Percentiles rank a stretch among this genome's conserved stretches.
phyloP scores from a whole-genome alignment of 2,329 filamentous ascomycete genomes.

The Phialophora chinensis region DNA sequence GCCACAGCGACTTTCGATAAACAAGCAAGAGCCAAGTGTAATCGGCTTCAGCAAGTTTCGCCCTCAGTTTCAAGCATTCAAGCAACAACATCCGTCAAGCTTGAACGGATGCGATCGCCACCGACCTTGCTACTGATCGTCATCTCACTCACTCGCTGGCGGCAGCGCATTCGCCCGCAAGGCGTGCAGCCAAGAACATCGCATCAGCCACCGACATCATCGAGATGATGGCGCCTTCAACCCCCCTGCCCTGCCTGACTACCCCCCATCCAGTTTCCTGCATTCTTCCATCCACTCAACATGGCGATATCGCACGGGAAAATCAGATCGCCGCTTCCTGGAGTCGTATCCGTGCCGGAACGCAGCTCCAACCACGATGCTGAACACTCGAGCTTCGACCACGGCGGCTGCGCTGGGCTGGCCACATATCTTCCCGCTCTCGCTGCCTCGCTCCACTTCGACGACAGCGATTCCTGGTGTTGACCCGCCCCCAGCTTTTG shows the following conservation, averaged over 20 bases:
- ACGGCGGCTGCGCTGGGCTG: not conserved
- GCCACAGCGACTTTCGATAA: not conserved
- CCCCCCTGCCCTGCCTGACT: not conserved
- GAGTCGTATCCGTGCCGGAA: not conserved
- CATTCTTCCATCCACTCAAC: conserved; percentile 1
- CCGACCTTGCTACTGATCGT: not conserved
- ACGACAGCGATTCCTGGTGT: not conserved
- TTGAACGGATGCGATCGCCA: not conserved
- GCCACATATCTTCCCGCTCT: not conserved
- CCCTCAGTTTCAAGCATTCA: not conserved
- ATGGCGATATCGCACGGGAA: conserved; percentile 5
- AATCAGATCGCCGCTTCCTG: not conserved
- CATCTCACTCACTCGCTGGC: not conserved
- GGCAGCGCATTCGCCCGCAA: not conserved
- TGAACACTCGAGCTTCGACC: not conserved
- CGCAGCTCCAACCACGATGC: too few species aligned
- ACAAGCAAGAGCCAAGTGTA: not conserved
- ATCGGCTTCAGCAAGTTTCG: not conserved
- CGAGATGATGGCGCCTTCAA: not conserved
- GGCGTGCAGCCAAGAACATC: conserved; percentile 6
- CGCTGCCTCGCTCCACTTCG: too few species aligned
- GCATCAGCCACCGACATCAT: conserved; percentile 16
- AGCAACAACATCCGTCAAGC: not conserved
- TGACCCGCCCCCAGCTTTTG: conserved; percentile 15
- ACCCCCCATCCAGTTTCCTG: not conserved